Conservation (phyloP, 2,329 filamentous ascomycete species). For the Phialocephala subalpina region DNA sequence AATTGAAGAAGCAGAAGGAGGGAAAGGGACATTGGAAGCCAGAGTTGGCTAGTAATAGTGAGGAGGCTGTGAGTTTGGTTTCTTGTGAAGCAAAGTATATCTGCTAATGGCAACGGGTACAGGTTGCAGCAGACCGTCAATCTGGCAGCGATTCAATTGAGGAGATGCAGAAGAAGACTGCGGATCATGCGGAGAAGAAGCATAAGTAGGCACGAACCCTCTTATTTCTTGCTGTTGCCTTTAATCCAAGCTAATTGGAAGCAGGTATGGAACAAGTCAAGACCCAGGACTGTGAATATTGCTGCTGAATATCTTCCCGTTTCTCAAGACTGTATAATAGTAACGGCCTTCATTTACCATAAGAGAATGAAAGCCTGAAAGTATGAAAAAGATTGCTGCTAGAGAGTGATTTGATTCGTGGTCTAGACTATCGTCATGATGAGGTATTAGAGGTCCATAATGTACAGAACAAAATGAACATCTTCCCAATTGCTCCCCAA, state of each 20-base stretch:
- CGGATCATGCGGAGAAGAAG: conserved; percentile 37
- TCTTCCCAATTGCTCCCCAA: conserved; percentile 22
- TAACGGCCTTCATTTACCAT: neutral
- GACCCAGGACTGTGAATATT: conserved; percentile 31
- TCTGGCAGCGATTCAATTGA: conserved; percentile 49
- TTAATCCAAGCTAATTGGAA: conserved; percentile 15
- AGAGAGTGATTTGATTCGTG: conserved; percentile 2
- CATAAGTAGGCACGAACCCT: conserved; percentile 38
- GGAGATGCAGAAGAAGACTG: conserved; percentile 67
- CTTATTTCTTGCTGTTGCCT: conserved; percentile 9
- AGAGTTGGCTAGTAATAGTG: conserved; percentile 79
- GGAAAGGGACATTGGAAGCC: conserved; percentile 80
- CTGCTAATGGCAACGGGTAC: conserved; percentile 10
- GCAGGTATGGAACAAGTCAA: conserved; percentile 41
- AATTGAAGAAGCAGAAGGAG: conserved; percentile 70
- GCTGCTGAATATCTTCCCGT: neutral
- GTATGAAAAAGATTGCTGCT: neutral
- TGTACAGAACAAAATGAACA: conserved; percentile 11
- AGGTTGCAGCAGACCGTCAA: conserved; percentile 39
- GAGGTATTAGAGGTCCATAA: neutral
- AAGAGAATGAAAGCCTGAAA: conserved; percentile 10
- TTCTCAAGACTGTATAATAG: conserved; percentile 3
- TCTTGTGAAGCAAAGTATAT: neutral
- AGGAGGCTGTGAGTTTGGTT: conserved; percentile 66
- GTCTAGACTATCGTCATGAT: neutral